Base-by-base conservation (phyloP, 75 land plant species). In the Selaginella tamariscina region DNA sequence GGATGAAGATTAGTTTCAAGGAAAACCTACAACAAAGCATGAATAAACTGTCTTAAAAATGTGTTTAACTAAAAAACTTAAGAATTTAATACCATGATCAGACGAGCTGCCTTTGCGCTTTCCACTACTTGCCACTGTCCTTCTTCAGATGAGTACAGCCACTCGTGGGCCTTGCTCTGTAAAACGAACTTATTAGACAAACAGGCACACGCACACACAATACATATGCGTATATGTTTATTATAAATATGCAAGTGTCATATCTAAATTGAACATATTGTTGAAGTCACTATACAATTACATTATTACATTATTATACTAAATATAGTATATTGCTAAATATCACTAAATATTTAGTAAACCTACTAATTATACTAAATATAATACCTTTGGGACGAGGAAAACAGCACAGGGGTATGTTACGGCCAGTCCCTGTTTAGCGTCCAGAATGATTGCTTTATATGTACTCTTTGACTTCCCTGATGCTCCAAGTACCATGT, bases 61-160 rank as follows among this genome's bases (percentile, higher is more conserved):
- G n/a, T n/a, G n/a, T n/a, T n/a, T n/a, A n/a, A n/a, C n/a, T n/a
- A n/a, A n/a, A n/a, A n/a, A n/a, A n/a, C n/a, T n/a, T n/a, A n/a
- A n/a, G n/a, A n/a, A n/a, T n/a, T n/a, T n/a, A n/a, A 11, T 80
- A 89, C 98, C 98, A 93, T 80, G 69, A 93, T 78, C 26, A 93
- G 73, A 5, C 98, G 95, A 39, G 86, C 88, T 55, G 98, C 86
- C 71, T 89, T 85, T 68, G 88, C 86, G 78, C 77, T 89, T 65
- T 89, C 91, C 62, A 87, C 84, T 24, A 93, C 72, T 31, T 74
- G 72, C 98, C 98, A 93, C 72, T 93, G 96, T 54, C 98, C 98
- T 81, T 93, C 98, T 71, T 83, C 96, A 55, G 98, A 93, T 27
- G 98, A 83, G 69, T 87, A 93, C 2, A 93, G 82, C 98, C 98